Evolutionary conservation across 345 rosid genomes (phyloP).

Genomic region (Atalantia buxifolia): DNA sequence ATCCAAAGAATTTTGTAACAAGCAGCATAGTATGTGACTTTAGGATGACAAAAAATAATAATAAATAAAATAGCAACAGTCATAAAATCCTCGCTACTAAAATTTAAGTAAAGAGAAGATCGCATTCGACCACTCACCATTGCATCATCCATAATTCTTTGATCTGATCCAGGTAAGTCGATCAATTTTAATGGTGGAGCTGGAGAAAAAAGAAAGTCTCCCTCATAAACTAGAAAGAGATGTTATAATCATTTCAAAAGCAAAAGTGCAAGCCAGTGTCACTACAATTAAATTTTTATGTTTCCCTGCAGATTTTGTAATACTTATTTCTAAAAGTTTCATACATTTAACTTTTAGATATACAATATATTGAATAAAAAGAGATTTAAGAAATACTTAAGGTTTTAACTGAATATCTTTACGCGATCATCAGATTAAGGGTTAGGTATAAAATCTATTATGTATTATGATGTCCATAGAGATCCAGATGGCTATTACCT

Average conservation of each 20-base stretch:
- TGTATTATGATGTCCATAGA: neutral
- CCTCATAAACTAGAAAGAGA: neutral
- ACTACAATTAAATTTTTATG: neutral
- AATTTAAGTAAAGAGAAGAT: slow-evolving; percentile 1
- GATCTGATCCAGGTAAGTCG: slow-evolving; percentile 98
- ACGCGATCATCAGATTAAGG: neutral
- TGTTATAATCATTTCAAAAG: neutral
- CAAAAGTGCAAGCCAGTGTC: neutral
- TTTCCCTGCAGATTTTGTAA: neutral
- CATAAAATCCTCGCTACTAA: neutral
- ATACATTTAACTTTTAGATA: neutral
- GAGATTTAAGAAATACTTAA: neutral
- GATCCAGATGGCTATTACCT: neutral
- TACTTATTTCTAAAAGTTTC: neutral
- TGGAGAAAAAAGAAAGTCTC: slow-evolving; percentile 27
- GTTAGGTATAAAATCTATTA: neutral
- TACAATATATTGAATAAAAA: neutral
- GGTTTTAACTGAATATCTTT: neutral
- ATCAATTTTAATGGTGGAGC: slow-evolving; percentile 94
- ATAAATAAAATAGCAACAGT: neutral
- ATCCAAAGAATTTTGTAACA: neutral
- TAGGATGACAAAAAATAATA: neutral
- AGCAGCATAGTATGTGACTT: neutral
- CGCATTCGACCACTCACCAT: slow-evolving; percentile 50
- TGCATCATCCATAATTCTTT: slow-evolving; percentile 82